These are phyloP conservation scores for Microbotryum violaceum DNA, from an alignment of 1,284 basidiomycete species.

Conservation along the genomic window DNA sequence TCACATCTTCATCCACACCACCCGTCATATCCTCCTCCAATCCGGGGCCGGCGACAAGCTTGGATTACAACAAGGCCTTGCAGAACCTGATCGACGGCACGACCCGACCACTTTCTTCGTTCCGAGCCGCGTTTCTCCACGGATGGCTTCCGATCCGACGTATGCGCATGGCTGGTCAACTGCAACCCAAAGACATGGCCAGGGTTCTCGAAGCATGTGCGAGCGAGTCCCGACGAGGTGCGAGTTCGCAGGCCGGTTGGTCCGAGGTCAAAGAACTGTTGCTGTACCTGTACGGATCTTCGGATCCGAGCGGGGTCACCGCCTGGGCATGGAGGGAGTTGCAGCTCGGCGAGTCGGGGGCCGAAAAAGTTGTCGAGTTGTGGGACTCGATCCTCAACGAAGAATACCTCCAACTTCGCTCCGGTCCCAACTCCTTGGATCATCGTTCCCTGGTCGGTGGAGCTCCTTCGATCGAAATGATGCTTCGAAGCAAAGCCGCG, in stretches of 20 bases:
- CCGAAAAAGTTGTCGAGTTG: conserved; percentile 16
- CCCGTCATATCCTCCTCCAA: background rate
- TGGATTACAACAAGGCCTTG: background rate
- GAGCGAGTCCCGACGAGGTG: background rate
- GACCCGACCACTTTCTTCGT: background rate
- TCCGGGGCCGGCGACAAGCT: background rate
- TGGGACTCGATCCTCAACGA: conserved; percentile 11
- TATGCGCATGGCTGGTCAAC: conserved; percentile 4
- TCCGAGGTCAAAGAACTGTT: conserved; percentile 10
- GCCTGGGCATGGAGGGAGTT: conserved; percentile 20
- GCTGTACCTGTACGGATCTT: conserved; percentile 15
- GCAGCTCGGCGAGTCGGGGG: conserved; percentile 2
- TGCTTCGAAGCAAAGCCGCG: background rate
- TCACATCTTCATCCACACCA: too few species aligned
- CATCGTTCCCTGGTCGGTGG: background rate
- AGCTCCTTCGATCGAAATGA: background rate
- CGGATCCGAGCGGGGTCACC: background rate
- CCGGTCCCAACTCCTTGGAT: background rate
- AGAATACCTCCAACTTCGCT: conserved; percentile 10
- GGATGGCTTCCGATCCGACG: conserved; percentile 23
- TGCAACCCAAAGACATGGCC: conserved; percentile 7
- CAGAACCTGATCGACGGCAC: conserved; percentile 1
- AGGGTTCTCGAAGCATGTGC: conserved; percentile 2
- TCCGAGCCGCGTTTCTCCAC: conserved; percentile 7
- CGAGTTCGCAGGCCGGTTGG: background rate